Conservation (phyloP, 139 green algal species). For the Chara braunii region DNA sequence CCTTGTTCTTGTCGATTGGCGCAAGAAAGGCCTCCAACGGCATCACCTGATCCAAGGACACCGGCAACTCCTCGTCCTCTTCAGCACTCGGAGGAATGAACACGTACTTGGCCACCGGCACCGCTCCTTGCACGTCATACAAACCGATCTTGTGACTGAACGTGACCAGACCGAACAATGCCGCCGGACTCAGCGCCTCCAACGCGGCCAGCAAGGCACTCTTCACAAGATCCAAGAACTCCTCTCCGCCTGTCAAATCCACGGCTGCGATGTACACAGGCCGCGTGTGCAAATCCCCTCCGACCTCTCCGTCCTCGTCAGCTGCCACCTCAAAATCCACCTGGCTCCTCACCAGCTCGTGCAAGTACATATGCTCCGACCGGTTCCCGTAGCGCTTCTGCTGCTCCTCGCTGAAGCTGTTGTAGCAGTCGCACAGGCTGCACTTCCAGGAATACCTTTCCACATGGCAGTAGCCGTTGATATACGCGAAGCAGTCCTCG, state of each 20-base stretch:
- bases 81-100: slow-evolving; percentile 28
- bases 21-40: slow-evolving; percentile 62
- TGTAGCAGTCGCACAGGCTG: slow-evolving; percentile 59
- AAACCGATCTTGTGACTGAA: slow-evolving; percentile 50
- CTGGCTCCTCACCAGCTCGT: slow-evolving; percentile 48
- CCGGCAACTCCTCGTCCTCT: background rate
- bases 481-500: slow-evolving; percentile 52
- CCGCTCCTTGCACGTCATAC: slow-evolving; percentile 47
- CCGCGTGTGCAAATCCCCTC: slow-evolving; percentile 21
- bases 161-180: slow-evolving; percentile 47
- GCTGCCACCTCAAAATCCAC: slow-evolving; percentile 52
- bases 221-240: slow-evolving; percentile 67
- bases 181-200: slow-evolving; percentile 60
- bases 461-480: slow-evolving; percentile 33
- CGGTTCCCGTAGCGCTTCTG: slow-evolving; percentile 13
- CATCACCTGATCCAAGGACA: slow-evolving; percentile 58
- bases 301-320: slow-evolving; percentile 16
- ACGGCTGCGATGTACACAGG: slow-evolving; percentile 63
- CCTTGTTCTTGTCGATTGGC: slow-evolving; percentile 54
- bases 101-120: slow-evolving; percentile 50
- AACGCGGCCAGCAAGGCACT: slow-evolving; percentile 62
- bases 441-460: slow-evolving; percentile 44
- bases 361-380: slow-evolving; percentile 17
- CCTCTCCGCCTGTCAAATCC: slow-evolving; percentile 48
- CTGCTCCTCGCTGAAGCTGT: slow-evolving; percentile 36